phyloP scores from a whole-genome alignment of 164 flowering plant genomes.

The Litsea cubeba region DNA sequence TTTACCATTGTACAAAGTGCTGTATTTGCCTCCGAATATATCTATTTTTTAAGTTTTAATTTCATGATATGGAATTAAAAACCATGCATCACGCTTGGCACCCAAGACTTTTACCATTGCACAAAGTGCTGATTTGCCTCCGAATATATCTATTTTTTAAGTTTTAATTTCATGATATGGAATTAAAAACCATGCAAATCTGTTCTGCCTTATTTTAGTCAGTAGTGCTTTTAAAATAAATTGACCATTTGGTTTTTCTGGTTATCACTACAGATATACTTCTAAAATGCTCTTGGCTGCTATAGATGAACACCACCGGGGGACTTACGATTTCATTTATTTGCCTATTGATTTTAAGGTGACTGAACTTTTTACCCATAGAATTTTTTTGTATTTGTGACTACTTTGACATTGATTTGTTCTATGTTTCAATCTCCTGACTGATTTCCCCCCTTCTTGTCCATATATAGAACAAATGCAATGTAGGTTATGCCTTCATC shows the following conservation, averaged over 20 bases:
- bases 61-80: neutral
- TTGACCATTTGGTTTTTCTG: neutral
- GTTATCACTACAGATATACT: slow-evolving; percentile 48
- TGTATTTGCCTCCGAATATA: no score
- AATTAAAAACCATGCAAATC: neutral
- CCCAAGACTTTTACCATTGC: no score
- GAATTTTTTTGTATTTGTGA: neutral
- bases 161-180: neutral
- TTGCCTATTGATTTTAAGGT: slow-evolving; percentile 89
- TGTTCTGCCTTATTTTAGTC: neutral
- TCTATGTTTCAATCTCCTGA: neutral
- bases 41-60: neutral
- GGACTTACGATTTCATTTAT: slow-evolving; percentile 79
- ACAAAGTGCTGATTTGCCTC: no score
- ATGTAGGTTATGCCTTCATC: slow-evolving; percentile 90
- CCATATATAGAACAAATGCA: slow-evolving; percentile 72
- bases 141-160: no score
- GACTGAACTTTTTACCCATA: slow-evolving; percentile 10
- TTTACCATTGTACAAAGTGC: no score
- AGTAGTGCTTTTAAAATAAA: no score
- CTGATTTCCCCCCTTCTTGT: neutral
- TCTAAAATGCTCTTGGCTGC: slow-evolving; percentile 88
- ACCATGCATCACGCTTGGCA: neutral
- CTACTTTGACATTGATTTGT: neutral
- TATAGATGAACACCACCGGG: slow-evolving; percentile 66